Evolutionary conservation across 108 stramenopile species (phyloP).

Genomic region (Seminavis robusta): DNA sequence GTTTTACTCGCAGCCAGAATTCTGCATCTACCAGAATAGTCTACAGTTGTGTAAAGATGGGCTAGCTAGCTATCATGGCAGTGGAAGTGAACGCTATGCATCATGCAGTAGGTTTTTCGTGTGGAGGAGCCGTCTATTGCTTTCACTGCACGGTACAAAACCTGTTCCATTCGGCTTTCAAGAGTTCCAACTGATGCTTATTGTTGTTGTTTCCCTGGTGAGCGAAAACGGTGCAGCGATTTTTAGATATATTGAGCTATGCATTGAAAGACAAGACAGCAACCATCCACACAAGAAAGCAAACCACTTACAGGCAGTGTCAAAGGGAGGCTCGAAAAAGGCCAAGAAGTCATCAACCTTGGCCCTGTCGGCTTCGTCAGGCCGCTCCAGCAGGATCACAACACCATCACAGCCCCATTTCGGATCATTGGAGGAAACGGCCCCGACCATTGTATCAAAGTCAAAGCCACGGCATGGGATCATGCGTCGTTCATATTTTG

Average conservation of each 20-base stretch:
- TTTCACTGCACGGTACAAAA: too few species aligned
- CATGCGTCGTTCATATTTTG: slow-evolving; percentile 62
- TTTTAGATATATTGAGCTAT: neutral
- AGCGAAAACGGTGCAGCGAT: neutral
- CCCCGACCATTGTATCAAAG: slow-evolving; percentile 80
- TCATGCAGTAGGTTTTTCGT: too few species aligned
- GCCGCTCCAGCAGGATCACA: slow-evolving; percentile 73
- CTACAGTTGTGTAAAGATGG: too few species aligned
- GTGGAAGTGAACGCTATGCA: too few species aligned
- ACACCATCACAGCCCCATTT: slow-evolving; percentile 84
- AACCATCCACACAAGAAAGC: neutral
- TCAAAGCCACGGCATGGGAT: slow-evolving; percentile 65
- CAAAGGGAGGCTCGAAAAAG: slow-evolving; percentile 79
- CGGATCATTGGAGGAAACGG: slow-evolving; percentile 69
- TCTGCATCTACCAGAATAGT: too few species aligned
- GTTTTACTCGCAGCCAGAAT: too few species aligned
- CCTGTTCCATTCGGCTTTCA: too few species aligned
- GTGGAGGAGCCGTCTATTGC: too few species aligned
- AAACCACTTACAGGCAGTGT: slow-evolving; percentile 50
- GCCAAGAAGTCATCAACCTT: slow-evolving; percentile 57
- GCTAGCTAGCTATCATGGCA: too few species aligned
- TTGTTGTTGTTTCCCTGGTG: neutral
- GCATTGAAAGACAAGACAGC: neutral
- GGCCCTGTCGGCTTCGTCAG: slow-evolving; percentile 53
- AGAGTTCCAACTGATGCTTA: neutral